phyloP scores from a whole-genome alignment of 192 early-diverging fungal species.

The Coemansia sp. region DNA sequence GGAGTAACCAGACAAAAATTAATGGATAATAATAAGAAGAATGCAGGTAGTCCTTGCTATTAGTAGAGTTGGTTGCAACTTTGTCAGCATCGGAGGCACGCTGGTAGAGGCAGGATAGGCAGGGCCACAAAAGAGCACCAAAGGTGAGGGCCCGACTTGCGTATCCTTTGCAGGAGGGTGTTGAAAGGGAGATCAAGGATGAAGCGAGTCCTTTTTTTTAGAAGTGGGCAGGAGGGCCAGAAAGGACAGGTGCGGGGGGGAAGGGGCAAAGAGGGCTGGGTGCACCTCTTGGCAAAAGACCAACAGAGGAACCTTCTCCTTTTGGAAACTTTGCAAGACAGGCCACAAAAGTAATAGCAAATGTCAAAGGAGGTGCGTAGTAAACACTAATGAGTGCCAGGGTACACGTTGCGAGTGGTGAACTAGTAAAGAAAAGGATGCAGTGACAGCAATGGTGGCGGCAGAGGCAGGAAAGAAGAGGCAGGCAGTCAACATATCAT shows the following conservation, averaged over 20 bases:
- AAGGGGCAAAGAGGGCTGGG: not conserved
- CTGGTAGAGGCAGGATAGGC: not conserved
- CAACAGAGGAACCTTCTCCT: not conserved
- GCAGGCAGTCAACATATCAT: not conserved
- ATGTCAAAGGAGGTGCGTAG: slow-evolving; percentile 14
- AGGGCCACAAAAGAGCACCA: not conserved
- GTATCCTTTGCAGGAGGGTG: not conserved
- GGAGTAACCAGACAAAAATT: not conserved
- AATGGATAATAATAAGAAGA: not conserved
- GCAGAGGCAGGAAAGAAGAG: not conserved
- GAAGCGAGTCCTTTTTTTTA: not conserved
- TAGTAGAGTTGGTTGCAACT: not conserved
- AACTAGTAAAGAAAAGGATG: not conserved
- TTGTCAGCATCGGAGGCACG: not conserved
- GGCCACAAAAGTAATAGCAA: slow-evolving; percentile 22
- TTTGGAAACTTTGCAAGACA: not conserved
- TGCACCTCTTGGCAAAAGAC: slow-evolving; percentile 1
- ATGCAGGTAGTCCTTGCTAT: not conserved
- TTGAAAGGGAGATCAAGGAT: not conserved
- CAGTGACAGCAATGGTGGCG: not conserved
- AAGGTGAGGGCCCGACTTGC: not conserved
- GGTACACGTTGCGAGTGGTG: not conserved
- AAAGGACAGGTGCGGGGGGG: not conserved
- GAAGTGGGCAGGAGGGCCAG: not conserved
- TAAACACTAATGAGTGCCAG: slow-evolving; percentile 17